These are phyloP conservation scores for Comarum palustre DNA, from an alignment of 306 rosid species.

Conservation along the genomic window DNA sequence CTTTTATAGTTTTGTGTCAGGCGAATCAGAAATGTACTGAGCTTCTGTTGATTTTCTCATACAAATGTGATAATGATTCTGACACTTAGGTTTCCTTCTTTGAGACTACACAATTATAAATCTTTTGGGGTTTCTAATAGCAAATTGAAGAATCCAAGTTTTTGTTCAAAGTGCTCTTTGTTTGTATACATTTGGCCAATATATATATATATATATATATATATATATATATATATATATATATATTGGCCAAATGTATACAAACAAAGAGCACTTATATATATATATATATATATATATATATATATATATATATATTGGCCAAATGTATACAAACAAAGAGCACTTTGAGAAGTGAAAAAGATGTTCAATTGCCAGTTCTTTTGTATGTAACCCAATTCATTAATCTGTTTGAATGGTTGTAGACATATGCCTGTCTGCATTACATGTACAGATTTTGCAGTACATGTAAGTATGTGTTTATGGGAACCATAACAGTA, in stretches of 20 bases:
- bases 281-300: no score
- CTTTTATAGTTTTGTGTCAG: neutral
- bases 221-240: no score
- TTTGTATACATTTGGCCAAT: neutral
- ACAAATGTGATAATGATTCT: constrained; percentile 8
- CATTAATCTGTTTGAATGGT: neutral
- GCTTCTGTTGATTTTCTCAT: neutral
- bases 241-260: no score
- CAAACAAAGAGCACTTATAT: no score
- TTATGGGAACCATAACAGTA: neutral
- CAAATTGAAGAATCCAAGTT: neutral
- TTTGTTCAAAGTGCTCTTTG: neutral
- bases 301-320: no score
- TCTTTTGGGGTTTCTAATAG: constrained; percentile 6
- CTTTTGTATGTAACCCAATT: no score
- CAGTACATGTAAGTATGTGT: neutral
- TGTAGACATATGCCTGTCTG: neutral
- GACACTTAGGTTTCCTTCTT: constrained; percentile 5
- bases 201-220: no score
- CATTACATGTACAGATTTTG: neutral
- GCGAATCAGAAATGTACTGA: neutral
- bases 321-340: no score
- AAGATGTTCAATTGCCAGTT: neutral
- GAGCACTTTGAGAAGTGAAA: no score
- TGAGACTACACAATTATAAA: neutral